These are phyloP conservation scores for Claviceps sp. DNA, from an alignment of 2,329 filamentous ascomycete species.

Conservation along the genomic window DNA sequence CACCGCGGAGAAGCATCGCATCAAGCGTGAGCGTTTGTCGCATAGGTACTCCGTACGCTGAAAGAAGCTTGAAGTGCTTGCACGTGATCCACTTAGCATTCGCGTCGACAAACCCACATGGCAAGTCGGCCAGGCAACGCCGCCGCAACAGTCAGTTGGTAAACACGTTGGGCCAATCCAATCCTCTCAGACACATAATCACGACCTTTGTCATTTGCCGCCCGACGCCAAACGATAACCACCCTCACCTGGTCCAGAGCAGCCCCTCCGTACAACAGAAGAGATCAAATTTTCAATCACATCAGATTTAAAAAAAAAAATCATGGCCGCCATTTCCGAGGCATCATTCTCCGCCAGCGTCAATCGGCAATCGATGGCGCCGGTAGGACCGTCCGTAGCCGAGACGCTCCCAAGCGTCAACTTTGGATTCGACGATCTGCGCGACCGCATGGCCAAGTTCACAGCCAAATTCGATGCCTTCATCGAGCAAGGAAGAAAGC, in stretches of 20 bases:
- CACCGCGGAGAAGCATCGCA: background rate
- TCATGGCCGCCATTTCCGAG: conserved; percentile 51
- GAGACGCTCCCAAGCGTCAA: conserved; percentile 78
- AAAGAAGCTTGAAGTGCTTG: background rate
- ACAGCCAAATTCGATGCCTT: conserved; percentile 84
- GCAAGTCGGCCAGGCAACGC: conserved; percentile 3
- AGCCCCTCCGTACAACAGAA: background rate
- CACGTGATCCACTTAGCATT: conserved; percentile 10
- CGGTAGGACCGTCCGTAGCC: conserved; percentile 52
- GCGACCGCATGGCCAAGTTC: conserved; percentile 89
- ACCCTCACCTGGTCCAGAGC: background rate
- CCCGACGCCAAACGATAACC: background rate
- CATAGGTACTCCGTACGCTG: too few relatives aligned
- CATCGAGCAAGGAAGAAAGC: conserved; percentile 80
- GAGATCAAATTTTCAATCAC: too few relatives aligned
- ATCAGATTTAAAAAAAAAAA: background rate
- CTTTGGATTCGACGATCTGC: conserved; percentile 91
- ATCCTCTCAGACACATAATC: background rate
- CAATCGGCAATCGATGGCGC: conserved; percentile 42
- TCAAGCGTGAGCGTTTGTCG: too few relatives aligned
- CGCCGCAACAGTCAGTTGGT: background rate
- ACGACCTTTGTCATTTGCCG: background rate
- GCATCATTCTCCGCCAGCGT: conserved; percentile 53
- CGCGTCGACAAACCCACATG: background rate
- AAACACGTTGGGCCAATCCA: conserved; percentile 4